These are phyloP conservation scores for Saturnispora kantuleensis DNA, from an alignment of 805 yeast genomes.

Conservation along the genomic window DNA sequence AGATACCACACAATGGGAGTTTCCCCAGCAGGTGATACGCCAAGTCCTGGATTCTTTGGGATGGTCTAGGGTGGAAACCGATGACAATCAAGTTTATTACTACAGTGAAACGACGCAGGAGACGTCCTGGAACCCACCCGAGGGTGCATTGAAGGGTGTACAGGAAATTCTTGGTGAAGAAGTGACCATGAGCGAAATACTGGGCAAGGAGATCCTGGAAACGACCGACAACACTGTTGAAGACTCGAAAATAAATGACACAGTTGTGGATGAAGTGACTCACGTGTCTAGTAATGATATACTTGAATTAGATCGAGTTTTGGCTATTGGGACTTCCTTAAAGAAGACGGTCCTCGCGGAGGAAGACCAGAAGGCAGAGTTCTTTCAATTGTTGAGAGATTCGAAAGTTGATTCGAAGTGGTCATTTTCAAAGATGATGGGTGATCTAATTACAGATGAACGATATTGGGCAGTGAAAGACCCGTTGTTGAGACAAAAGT, in stretches of 20 bases:
- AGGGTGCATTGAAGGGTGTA: constrained; percentile 25
- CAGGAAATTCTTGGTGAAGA: constrained; percentile 13
- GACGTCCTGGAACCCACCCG: constrained; percentile 78
- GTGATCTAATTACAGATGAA: constrained; percentile 44
- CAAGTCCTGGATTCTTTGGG: constrained; percentile 26
- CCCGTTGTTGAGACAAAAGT: constrained; percentile 45
- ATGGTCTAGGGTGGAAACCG: constrained; percentile 42
- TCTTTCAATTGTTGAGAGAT: constrained; percentile 42
- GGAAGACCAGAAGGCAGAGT: constrained; percentile 28
- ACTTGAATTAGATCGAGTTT: not conserved
- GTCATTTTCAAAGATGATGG: constrained; percentile 63
- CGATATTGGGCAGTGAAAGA: constrained; percentile 61
- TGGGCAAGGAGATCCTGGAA: constrained; percentile 1
- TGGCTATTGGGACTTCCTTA: too few species aligned
- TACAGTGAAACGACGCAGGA: constrained; percentile 53
- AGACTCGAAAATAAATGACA: not conserved
- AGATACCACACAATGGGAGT: constrained; percentile 71
- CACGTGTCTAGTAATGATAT: not conserved
- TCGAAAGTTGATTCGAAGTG: constrained; percentile 59
- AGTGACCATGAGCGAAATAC: constrained; percentile 9
- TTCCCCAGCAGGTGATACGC: constrained; percentile 49
- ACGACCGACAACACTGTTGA: not conserved
- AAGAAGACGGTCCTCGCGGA: not conserved
- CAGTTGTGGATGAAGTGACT: not conserved
- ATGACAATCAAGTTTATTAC: constrained; percentile 53